Conservation (phyloP, 2,329 filamentous ascomycete species). For the Penicillium thymicola region DNA sequence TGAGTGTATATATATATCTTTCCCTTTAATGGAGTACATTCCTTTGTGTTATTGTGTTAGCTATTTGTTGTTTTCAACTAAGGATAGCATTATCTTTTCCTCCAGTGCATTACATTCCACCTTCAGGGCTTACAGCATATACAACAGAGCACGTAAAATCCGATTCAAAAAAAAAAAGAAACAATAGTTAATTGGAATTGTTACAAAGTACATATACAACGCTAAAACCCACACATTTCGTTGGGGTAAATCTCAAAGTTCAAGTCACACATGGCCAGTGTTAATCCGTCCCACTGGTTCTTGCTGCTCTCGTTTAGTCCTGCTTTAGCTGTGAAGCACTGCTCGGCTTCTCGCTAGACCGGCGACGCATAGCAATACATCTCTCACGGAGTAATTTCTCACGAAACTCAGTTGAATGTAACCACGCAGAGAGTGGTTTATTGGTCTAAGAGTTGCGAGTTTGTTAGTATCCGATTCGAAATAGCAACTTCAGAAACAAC, state of each 20-base stretch:
- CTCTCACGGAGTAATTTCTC: conserved; percentile 40
- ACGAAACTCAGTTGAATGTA: conserved; percentile 35
- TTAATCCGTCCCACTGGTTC: neutral
- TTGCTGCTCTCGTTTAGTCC: neutral
- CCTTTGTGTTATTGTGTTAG: conserved; percentile 11
- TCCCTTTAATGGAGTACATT: conserved; percentile 33
- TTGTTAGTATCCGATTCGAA: neutral
- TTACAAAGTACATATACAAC: neutral
- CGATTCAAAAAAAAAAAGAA: neutral
- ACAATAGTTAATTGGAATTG: neutral
- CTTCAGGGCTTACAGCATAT: neutral
- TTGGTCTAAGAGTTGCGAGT: conserved; percentile 1
- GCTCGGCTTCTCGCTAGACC: conserved; percentile 25
- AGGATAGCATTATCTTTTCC: neutral
- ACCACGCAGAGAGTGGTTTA: conserved; percentile 17
- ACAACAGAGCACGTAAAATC: neutral
- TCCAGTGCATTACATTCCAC: neutral
- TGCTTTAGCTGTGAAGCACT: conserved; percentile 8
- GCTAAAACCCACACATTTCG: neutral
- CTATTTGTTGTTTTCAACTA: too few relatives aligned
- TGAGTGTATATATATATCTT: conserved; percentile 6
- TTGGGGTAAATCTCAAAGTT: neutral
- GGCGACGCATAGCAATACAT: conserved; percentile 35
- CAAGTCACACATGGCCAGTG: neutral
- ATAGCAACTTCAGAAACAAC: neutral